Base-by-base conservation (phyloP, 2,329 filamentous ascomycete genomes). In the Stemphylium lycopersici region DNA sequence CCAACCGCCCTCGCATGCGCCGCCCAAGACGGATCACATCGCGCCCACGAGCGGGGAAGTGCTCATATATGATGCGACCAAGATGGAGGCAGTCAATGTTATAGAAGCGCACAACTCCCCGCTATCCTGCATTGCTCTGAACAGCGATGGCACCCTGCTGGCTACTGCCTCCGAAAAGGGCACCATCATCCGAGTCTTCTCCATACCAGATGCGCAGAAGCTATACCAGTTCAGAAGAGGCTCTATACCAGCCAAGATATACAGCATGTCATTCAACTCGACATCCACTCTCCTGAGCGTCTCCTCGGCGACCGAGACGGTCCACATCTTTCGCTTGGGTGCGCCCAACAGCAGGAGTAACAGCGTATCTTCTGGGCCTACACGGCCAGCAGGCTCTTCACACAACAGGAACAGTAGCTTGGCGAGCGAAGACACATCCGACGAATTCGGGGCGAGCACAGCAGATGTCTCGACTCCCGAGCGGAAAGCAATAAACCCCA, bases 261-360 rank as follows among this genome's bases (percentile, higher is more conserved):
- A 93, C 78, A 96, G 92, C 84, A 97, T 99, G 92, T 96, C 93
- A 1, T 99, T 99, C 79, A 99, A 99, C 75, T 87, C 92, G 44
- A 92, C 90, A 55, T 96, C 93, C 2, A 96, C 93, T 1, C 81
- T 99, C 10, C 84, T 99, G 32, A 97, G 93, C 69, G 93, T 99
- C 36, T 98, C 95, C 4, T 98, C 93, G 3, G 93, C 92, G 1
- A 96, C 93, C 0, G 95, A 99, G 69, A 99, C 95, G 0, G 89
- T 99, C 8, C 95, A 99, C 73, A 92, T 99, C 46, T 99, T 99
- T 80, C 91, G 93, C 49, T 82, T 99, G 47, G 67, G 68, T 3
- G 59, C 62, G 11, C 68, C 71, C 1, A 69, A 72, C 48, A 70
- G 69, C 41, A 65, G 72, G 11, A 73, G 69, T 38, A 71, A 69